phyloP scores from a whole-genome alignment of 495 filamentous ascomycete species.

The Talaromyces nanjingensis region DNA sequence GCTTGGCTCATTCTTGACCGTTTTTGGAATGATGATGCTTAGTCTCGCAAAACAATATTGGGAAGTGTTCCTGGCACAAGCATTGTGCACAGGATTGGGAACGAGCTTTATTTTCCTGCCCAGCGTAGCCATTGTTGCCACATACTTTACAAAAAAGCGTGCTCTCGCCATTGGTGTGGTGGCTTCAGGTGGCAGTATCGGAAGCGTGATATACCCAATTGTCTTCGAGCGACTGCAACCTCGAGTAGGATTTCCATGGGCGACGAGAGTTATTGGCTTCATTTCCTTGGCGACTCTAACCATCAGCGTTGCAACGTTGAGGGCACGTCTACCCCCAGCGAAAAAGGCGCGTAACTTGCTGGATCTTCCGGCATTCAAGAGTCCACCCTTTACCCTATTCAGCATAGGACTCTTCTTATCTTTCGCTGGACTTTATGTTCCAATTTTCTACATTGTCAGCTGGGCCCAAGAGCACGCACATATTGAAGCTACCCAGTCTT shows the following conservation, averaged over 20 bases:
- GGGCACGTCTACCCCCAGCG: conserved; percentile 54
- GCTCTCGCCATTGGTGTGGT: conserved; percentile 64
- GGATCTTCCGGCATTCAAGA: no score
- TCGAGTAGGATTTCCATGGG: conserved; percentile 62
- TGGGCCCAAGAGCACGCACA: background rate
- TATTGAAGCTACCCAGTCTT: background rate
- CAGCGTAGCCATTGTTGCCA: conserved; percentile 49
- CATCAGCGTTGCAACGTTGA: conserved; percentile 50
- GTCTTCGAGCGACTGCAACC: conserved; percentile 61
- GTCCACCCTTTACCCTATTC: no score
- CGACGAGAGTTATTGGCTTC: conserved; percentile 63
- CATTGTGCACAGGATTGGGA: conserved; percentile 40
- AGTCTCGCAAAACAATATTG: conserved; percentile 40
- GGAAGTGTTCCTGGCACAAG: conserved; percentile 38
- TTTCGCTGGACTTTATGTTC: conserved; percentile 39
- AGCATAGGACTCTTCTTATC: background rate
- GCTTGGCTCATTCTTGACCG: conserved; percentile 52
- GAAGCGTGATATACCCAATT: conserved; percentile 49
- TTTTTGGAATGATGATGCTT: conserved; percentile 71
- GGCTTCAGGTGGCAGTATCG: conserved; percentile 47
- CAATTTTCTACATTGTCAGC: conserved; percentile 18
- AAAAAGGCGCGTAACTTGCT: background rate
- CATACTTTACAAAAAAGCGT: conserved; percentile 66
- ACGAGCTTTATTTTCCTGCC: conserved; percentile 54
- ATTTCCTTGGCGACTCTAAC: conserved; percentile 49